Conservation (phyloP, 441 rosid species). For the Brassica hybrid region DNA sequence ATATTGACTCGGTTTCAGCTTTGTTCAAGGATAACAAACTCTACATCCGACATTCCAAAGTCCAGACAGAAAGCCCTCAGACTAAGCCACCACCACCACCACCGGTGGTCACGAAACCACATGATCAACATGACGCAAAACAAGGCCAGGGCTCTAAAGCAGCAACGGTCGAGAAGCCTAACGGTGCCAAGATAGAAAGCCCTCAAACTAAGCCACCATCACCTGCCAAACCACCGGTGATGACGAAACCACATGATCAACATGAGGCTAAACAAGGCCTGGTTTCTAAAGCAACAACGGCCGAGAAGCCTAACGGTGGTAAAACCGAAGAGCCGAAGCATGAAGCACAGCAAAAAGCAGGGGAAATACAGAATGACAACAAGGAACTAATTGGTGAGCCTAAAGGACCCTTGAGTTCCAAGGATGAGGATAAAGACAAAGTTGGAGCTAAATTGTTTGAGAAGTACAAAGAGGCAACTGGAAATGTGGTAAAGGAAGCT, state of each 20-base stretch:
- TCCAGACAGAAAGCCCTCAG: slow-evolving; percentile 35
- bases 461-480: slow-evolving; percentile 45
- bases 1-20: slow-evolving; percentile 50
- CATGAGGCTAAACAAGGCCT: slow-evolving; percentile 29
- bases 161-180: slow-evolving; percentile 22
- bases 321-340: slow-evolving; percentile 34
- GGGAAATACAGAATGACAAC: slow-evolving; percentile 11
- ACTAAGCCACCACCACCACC: slow-evolving; percentile 36
- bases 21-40: slow-evolving; percentile 56
- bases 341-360: slow-evolving; percentile 25
- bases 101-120: slow-evolving; percentile 26
- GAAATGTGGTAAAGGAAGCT: slow-evolving; percentile 40
- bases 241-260: slow-evolving; percentile 23
- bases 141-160: slow-evolving; percentile 30
- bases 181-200: not conserved
- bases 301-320: too few relatives aligned
- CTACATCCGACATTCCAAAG: slow-evolving; percentile 54
- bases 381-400: slow-evolving; percentile 24
- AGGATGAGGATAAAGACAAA: slow-evolving; percentile 39
- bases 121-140: slow-evolving; percentile 21
- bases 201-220: slow-evolving; percentile 36
- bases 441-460: slow-evolving; percentile 32
- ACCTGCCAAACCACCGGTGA: slow-evolving; percentile 31
- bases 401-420: slow-evolving; percentile 31
- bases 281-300: too few relatives aligned